These are phyloP conservation scores for Beauveria scarabaeidicola DNA, from an alignment of 2,329 filamentous ascomycete species.

Conservation along the genomic window DNA sequence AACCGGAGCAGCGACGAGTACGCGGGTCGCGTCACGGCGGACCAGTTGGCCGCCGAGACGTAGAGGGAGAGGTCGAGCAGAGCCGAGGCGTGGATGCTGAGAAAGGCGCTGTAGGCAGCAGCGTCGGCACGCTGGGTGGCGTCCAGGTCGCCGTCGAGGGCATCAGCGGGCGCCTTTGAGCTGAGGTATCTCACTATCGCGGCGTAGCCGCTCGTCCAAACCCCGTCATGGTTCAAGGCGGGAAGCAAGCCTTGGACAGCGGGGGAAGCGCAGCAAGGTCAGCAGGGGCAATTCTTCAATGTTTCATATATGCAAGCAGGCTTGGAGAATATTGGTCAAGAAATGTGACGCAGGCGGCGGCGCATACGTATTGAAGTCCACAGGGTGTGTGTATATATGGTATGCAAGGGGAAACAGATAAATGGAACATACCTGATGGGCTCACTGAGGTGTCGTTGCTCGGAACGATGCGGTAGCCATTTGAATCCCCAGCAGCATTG, in stretches of 20 bases:
- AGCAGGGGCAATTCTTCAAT: background rate
- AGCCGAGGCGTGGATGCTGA: conserved; percentile 65
- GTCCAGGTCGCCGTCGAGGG: conserved; percentile 33
- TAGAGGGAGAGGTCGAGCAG: conserved; percentile 84
- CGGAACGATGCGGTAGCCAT: conserved; percentile 61
- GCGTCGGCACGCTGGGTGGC: conserved; percentile 36
- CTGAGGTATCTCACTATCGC: conserved; percentile 52
- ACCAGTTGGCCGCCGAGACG: conserved; percentile 83
- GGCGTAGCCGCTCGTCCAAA: conserved; percentile 52
- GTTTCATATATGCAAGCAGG: conserved; percentile 11
- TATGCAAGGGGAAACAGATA: background rate
- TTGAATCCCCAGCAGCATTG: conserved; percentile 44
- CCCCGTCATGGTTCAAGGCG: conserved; percentile 41
- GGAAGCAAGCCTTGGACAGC: conserved; percentile 42
- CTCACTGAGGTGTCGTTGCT: conserved; percentile 65
- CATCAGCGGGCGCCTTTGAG: conserved; percentile 24
- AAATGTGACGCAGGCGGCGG: background rate
- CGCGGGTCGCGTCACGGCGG: conserved; percentile 64
- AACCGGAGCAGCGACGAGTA: conserved; percentile 75
- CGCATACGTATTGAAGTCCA: conserved; percentile 11
- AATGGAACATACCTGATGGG: conserved; percentile 53
- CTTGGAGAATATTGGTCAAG: background rate
- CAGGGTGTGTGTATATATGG: background rate
- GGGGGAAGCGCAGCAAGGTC: conserved; percentile 16
- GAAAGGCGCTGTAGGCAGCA: conserved; percentile 55